These are phyloP conservation scores for Colletotrichum musae DNA, from an alignment of 2,329 filamentous ascomycete genomes.

Conservation along the genomic window DNA sequence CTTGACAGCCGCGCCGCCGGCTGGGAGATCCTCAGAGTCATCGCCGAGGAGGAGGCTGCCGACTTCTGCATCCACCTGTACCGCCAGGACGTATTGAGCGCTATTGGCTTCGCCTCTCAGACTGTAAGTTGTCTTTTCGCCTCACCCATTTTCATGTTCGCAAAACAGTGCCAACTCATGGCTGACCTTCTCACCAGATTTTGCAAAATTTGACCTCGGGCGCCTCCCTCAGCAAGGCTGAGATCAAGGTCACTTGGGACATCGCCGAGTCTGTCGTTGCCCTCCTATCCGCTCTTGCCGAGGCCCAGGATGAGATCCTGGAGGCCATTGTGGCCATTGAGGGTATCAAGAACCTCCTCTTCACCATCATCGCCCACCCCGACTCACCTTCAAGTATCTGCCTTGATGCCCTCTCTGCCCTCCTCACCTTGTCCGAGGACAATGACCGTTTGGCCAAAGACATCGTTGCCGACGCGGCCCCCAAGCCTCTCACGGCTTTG, in stretches of 20 bases:
- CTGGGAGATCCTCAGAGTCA: slow-evolving; percentile 76
- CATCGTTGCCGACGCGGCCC: slow-evolving; percentile 65
- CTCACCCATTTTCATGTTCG: background rate
- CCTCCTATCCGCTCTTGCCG: slow-evolving; percentile 67
- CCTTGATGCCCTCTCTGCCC: slow-evolving; percentile 66
- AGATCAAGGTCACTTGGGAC: slow-evolving; percentile 68
- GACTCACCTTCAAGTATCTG: slow-evolving; percentile 58
- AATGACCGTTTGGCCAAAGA: slow-evolving; percentile 67
- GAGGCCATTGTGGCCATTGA: slow-evolving; percentile 65
- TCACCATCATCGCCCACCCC: slow-evolving; percentile 63
- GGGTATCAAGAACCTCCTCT: slow-evolving; percentile 67
- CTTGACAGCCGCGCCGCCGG: slow-evolving; percentile 75
- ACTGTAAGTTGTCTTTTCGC: slow-evolving; percentile 57
- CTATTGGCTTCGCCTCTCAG: slow-evolving; percentile 69
- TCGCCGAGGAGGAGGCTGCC: slow-evolving; percentile 74
- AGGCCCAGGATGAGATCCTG: slow-evolving; percentile 73
- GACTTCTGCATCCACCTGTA: slow-evolving; percentile 78
- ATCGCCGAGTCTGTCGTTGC: slow-evolving; percentile 68
- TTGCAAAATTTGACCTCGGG: slow-evolving; percentile 60
- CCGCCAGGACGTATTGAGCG: slow-evolving; percentile 72
- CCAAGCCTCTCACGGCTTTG: slow-evolving; percentile 65
- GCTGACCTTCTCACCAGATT: slow-evolving; percentile 51
- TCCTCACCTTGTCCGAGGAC: slow-evolving; percentile 73
- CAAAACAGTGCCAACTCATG: background rate
- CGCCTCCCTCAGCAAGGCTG: slow-evolving; percentile 62